Percentiles rank a stretch among this genome's conserved stretches.
phyloP scores from a whole-genome alignment of 768 basidiomycete species.

The Amanita inopinata region DNA sequence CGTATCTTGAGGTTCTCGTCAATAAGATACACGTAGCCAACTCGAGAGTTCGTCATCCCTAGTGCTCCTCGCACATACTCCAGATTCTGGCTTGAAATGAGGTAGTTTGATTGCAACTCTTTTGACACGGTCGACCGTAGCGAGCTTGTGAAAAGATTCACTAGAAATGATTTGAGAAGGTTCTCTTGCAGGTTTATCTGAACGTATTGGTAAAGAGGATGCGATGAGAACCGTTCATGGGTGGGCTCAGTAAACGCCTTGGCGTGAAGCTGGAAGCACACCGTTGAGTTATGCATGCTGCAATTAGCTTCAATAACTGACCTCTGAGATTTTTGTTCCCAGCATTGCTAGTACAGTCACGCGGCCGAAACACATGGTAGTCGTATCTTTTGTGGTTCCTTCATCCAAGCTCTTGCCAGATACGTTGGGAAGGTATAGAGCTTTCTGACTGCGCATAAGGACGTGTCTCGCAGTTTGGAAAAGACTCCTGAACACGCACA shows the following conservation, averaged over 20 bases:
- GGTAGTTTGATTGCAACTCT: conserved; percentile 58
- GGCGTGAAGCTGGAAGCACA: conserved; percentile 54
- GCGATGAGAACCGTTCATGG: conserved; percentile 35
- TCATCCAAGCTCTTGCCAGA: conserved; percentile 57
- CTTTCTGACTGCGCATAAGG: conserved; percentile 47
- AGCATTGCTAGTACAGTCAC: conserved; percentile 77
- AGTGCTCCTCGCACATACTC: conserved; percentile 79
- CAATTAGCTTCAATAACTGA: conserved; percentile 21
- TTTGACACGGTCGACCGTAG: conserved; percentile 59
- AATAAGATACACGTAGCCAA: conserved; percentile 88
- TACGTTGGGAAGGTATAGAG: conserved; percentile 87
- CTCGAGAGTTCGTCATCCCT: conserved; percentile 80
- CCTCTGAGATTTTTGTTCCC: conserved; percentile 84
- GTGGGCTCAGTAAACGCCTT: conserved; percentile 58
- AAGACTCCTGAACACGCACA: conserved; percentile 35
- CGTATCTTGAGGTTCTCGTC: conserved; percentile 79
- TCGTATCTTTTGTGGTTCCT: conserved; percentile 56
- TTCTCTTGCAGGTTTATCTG: conserved; percentile 96
- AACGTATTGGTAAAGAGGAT: conserved; percentile 62
- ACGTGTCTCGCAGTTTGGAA: not conserved
- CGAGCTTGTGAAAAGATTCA: conserved; percentile 72
- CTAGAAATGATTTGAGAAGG: conserved; percentile 81
- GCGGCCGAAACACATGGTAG: conserved; percentile 63
- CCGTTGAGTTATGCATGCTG: conserved; percentile 1
- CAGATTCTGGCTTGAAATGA: conserved; percentile 77